phyloP scores from a whole-genome alignment of 139 green algal species.

The Picochlorum costavermella region DNA sequence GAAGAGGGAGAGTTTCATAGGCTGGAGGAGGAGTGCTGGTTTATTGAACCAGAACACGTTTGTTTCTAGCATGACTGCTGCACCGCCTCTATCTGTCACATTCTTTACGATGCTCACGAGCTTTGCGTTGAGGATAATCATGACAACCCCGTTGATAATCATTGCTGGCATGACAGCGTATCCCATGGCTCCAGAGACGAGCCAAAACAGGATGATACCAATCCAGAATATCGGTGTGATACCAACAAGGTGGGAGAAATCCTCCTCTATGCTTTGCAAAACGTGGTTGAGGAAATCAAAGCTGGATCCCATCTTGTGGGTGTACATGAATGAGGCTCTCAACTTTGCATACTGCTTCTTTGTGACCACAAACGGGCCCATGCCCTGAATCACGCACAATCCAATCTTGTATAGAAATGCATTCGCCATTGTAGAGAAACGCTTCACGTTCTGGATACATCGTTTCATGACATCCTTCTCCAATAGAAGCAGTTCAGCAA shows the following conservation, averaged over 20 bases:
- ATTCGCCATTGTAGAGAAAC: not conserved
- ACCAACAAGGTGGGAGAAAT: constrained; percentile 24
- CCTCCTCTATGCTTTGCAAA: constrained; percentile 23
- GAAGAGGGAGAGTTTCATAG: constrained; percentile 36
- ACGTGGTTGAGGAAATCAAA: constrained; percentile 31
- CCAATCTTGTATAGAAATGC: not conserved
- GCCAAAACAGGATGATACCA: constrained; percentile 19
- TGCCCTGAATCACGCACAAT: not conserved
- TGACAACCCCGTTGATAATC: constrained; percentile 9
- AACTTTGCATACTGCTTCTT: constrained; percentile 27
- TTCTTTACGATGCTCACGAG: constrained; percentile 24
- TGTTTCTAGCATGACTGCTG: constrained; percentile 15
- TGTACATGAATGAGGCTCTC: constrained; percentile 37
- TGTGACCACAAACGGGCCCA: not conserved
- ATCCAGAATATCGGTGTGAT: constrained; percentile 22
- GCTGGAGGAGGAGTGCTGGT: constrained; percentile 27
- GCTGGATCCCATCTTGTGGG: constrained; percentile 18
- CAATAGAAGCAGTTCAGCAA: no score
- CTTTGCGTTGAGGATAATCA: constrained; percentile 11
- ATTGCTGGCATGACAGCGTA: constrained; percentile 17
- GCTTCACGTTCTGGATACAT: not conserved
- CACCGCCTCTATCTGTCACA: constrained; percentile 17
- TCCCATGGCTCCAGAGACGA: constrained; percentile 19
- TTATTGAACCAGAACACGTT: constrained; percentile 33
- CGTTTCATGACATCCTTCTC: not conserved